Conservation (phyloP, 1,284 basidiomycete genomes). For the Tylopilus sp. region DNA sequence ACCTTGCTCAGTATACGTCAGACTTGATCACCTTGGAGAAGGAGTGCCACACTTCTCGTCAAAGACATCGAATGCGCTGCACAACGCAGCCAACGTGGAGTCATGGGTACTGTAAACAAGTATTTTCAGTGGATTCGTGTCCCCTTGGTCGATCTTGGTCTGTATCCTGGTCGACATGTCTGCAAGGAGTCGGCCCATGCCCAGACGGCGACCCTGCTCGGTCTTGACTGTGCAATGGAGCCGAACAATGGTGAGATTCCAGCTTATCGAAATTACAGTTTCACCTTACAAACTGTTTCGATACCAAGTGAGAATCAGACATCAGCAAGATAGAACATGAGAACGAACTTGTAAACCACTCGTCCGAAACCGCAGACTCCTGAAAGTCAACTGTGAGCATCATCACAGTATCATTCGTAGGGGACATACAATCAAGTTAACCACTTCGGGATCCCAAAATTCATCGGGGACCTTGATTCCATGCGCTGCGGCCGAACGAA, state of each 20-base stretch:
- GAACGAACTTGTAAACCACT: constrained; percentile 71
- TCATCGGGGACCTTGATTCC: constrained; percentile 66
- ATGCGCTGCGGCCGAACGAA: constrained; percentile 67
- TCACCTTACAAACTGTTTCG: constrained; percentile 27
- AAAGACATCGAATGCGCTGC: constrained; percentile 69
- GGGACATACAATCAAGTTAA: constrained; percentile 55
- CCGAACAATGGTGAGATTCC: constrained; percentile 5
- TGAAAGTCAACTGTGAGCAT: constrained; percentile 27
- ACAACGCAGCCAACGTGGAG: constrained; percentile 67
- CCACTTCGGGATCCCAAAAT: constrained; percentile 58
- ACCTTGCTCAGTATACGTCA: constrained; percentile 40
- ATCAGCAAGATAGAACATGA: background rate
- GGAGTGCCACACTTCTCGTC: constrained; percentile 55
- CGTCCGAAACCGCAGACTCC: constrained; percentile 71
- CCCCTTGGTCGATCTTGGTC: constrained; percentile 44
- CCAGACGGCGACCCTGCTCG: constrained; percentile 70
- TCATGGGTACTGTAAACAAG: constrained; percentile 76
- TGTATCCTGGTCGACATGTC: constrained; percentile 64
- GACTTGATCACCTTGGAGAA: background rate
- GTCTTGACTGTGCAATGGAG: constrained; percentile 51
- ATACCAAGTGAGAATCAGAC: background rate
- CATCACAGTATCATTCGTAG: background rate
- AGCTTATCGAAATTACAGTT: background rate
- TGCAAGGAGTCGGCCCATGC: constrained; percentile 70
- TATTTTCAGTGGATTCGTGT: constrained; percentile 52